Conservation (phyloP, 176 grass and related monocot species). For the Juncus inflexus region DNA sequence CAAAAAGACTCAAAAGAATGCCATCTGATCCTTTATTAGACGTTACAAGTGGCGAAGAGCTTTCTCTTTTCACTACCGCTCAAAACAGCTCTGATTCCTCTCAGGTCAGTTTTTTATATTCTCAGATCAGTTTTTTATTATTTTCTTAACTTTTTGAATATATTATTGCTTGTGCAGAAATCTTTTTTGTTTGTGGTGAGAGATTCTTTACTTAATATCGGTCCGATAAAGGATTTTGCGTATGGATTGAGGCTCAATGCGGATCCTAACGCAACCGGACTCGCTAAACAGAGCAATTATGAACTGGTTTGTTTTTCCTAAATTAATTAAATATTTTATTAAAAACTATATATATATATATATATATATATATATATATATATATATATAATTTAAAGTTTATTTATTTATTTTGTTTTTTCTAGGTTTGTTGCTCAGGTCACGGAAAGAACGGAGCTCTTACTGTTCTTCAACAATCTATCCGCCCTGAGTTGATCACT, state of each 20-base stretch:
- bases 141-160: not conserved
- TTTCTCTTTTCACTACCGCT: constrained; percentile 60
- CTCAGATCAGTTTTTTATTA: not conserved
- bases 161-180: constrained; percentile 48
- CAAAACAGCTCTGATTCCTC: constrained; percentile 67
- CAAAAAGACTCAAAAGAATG: constrained; percentile 68
- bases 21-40: constrained; percentile 85
- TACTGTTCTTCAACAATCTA: constrained; percentile 86
- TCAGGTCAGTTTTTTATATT: constrained; percentile 35
- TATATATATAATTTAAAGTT: constrained; percentile 9
- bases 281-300: constrained; percentile 97
- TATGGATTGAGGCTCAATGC: constrained; percentile 87
- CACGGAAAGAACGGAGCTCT: constrained; percentile 96
- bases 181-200: constrained; percentile 74
- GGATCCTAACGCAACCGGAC: constrained; percentile 62
- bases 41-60: constrained; percentile 80
- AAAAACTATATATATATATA: too few relatives aligned
- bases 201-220: constrained; percentile 92
- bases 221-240: constrained; percentile 90
- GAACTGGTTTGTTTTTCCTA: constrained; percentile 62
- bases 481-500: constrained; percentile 87
- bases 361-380: too few relatives aligned
- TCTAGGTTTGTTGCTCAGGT: constrained; percentile 94
- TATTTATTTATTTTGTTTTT: constrained; percentile 25
- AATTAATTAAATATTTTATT: too few relatives aligned